Conservation (phyloP, 1,139 yeast species). For the Saccharomyces hybrid region DNA sequence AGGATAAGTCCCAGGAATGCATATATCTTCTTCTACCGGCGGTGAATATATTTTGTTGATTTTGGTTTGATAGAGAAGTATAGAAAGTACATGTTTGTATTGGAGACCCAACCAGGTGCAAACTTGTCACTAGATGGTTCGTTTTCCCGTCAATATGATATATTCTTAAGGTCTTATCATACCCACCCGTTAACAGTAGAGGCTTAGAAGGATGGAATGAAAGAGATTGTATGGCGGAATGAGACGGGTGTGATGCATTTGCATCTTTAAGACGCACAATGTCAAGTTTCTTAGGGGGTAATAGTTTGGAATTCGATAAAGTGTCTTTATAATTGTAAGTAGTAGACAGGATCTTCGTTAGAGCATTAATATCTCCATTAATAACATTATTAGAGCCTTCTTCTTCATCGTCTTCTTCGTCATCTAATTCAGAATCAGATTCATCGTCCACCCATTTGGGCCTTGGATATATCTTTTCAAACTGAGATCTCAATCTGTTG, state of each 20-base stretch:
- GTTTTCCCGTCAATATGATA: constrained; percentile 88
- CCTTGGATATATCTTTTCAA: constrained; percentile 77
- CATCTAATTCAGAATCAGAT: constrained; percentile 30
- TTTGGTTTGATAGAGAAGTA: constrained; percentile 16
- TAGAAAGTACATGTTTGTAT: constrained; percentile 53
- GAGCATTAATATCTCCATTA: constrained; percentile 44
- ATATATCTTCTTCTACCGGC: constrained; percentile 90
- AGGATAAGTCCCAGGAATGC: constrained; percentile 80
- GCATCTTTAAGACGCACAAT: constrained; percentile 82
- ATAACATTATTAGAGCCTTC: constrained; percentile 32
- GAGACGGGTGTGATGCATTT: constrained; percentile 58
- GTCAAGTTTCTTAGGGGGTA: constrained; percentile 65
- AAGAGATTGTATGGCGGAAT: constrained; percentile 73
- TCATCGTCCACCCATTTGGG: constrained; percentile 69
- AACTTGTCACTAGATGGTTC: constrained; percentile 73
- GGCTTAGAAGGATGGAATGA: constrained; percentile 85
- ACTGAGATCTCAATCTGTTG: constrained; percentile 69
- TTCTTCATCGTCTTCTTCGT: constrained; percentile 28
- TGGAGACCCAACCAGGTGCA: constrained; percentile 73
- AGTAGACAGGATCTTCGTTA: constrained; percentile 51
- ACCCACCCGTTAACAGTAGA: constrained; percentile 79
- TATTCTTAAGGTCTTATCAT: constrained; percentile 77
- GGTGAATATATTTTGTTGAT: constrained; percentile 53
- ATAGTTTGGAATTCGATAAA: constrained; percentile 42
- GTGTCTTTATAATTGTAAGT: constrained; percentile 50